A percentile compares a stretch with the other conserved stretches of the same genome.
These are phyloP conservation scores for Torulaspora pretoriensis DNA, from an alignment of 1,139 yeast genomes.

Conservation along the genomic window DNA sequence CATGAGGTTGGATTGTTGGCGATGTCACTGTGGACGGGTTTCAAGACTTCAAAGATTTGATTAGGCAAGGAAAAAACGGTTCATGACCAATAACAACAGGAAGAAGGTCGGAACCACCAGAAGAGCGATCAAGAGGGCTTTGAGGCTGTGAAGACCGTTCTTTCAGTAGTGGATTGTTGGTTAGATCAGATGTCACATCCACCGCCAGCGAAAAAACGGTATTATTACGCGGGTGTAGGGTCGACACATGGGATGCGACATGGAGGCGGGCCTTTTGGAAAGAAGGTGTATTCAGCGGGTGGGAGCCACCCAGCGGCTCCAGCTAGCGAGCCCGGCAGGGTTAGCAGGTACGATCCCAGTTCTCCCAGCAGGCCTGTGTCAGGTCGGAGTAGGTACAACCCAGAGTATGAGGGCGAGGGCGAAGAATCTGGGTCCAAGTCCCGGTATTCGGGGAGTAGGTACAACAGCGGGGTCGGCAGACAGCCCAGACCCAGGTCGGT, in stretches of 20 bases:
- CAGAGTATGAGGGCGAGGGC: constrained; percentile 7
- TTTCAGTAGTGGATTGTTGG: neutral
- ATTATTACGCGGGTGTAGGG: constrained; percentile 28
- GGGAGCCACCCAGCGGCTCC: constrained; percentile 6
- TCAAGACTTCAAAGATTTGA: neutral
- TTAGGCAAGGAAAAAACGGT: constrained; percentile 5
- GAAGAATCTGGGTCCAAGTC: neutral
- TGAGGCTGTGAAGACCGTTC: neutral
- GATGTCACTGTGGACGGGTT: constrained; percentile 6
- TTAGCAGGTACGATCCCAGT: constrained; percentile 29
- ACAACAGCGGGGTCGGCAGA: constrained; percentile 1
- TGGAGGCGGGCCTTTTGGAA: constrained; percentile 9
- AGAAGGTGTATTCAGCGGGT: constrained; percentile 9
- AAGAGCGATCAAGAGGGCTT: neutral
- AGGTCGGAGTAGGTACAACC: constrained; percentile 25
- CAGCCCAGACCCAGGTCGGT: constrained; percentile 21
- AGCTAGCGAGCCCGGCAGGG: constrained; percentile 14
- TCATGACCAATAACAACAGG: constrained; percentile 2
- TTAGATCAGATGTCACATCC: constrained; percentile 11
- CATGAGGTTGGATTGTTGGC: neutral
- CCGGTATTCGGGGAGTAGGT: neutral
- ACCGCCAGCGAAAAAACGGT: constrained; percentile 31
- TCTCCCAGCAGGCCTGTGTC: constrained; percentile 17
- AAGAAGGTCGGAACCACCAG: neutral
- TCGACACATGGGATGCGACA: constrained; percentile 18